phyloP scores from a whole-genome alignment of 441 rosid species.

The Monsonia emarginata region DNA sequence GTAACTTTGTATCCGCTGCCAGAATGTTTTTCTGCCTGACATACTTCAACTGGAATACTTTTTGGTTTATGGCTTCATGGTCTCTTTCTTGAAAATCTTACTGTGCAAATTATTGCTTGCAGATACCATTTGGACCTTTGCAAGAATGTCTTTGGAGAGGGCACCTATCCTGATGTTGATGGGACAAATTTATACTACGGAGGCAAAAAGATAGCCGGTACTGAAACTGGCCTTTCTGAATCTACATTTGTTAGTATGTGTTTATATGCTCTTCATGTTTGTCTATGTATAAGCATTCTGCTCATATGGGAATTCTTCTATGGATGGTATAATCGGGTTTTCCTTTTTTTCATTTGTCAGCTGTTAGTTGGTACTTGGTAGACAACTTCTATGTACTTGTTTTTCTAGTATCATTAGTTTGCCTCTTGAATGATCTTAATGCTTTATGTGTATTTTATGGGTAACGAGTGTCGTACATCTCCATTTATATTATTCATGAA shows the following conservation, averaged over 20 bases:
- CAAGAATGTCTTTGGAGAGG: slow-evolving; percentile 66
- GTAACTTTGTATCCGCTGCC: background rate
- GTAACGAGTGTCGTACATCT: too few species aligned
- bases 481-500: too few species aligned
- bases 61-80: background rate
- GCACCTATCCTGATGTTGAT: slow-evolving; percentile 71
- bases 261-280: background rate
- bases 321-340: too few species aligned
- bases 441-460: too few species aligned
- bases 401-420: too few species aligned
- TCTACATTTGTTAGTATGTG: background rate
- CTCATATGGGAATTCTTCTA: background rate
- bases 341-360: too few species aligned
- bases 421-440: too few species aligned
- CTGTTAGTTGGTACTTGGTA: too few species aligned
- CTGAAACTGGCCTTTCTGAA: background rate
- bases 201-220: slow-evolving; percentile 74
- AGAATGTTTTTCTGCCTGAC: background rate
- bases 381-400: too few species aligned
- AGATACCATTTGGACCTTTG: slow-evolving; percentile 88
- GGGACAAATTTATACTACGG: slow-evolving; percentile 78
- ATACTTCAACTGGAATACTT: background rate
- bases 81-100: background rate
- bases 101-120: slow-evolving; percentile 12
- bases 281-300: background rate